Conservation (phyloP, 805 yeast genomes). For the Pichia californica region DNA sequence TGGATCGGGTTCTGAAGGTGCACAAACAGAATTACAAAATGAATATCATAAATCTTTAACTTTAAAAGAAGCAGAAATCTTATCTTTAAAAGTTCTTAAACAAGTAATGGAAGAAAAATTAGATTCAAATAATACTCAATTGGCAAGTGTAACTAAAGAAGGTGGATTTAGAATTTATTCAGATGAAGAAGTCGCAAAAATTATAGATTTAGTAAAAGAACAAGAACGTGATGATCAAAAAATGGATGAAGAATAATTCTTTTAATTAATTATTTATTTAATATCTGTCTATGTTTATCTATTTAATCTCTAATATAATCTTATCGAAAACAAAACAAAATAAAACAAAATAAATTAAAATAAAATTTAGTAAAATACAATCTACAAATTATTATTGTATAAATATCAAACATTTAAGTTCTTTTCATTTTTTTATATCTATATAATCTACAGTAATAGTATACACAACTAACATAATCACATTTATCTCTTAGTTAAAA, state of each 20-base stretch:
- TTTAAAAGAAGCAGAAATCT: constrained; percentile 83
- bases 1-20: constrained; percentile 98
- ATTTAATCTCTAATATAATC: no score
- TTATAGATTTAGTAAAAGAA: constrained; percentile 71
- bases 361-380: no score
- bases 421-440: background rate
- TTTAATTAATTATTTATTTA: no score
- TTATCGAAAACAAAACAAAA: no score
- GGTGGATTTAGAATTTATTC: constrained; percentile 80
- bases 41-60: constrained; percentile 93
- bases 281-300: no score
- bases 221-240: constrained; percentile 41
- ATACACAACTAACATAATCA: background rate
- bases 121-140: constrained; percentile 91
- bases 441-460: background rate
- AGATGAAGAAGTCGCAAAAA: constrained; percentile 75
- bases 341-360: background rate
- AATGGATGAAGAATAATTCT: constrained; percentile 10
- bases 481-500: constrained; percentile 20
- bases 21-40: constrained; percentile 94
- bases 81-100: constrained; percentile 81
- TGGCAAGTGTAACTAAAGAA: constrained; percentile 84
- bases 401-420: no score
- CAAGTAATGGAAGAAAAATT: constrained; percentile 99
- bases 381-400: constrained; percentile 4